A percentile compares a stretch with the other conserved stretches of the same genome.
Evolutionary conservation across 106 monocot species (phyloP).

Genomic region (Xerophyta viscosa): DNA sequence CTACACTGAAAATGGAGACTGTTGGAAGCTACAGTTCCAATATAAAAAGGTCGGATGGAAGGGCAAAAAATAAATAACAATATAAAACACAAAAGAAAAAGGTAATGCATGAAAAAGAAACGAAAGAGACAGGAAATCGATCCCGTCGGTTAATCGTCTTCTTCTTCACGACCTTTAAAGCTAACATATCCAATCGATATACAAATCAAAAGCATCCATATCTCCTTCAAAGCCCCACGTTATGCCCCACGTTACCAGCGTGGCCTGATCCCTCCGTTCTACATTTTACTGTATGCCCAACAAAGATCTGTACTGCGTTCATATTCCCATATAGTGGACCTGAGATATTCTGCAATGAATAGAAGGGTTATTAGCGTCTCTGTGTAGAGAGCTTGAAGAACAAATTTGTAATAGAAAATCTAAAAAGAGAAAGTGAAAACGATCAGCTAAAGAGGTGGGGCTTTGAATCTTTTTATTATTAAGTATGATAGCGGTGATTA

Average conservation of each 20-base stretch:
- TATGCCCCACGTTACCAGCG: background rate
- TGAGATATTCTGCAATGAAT: background rate
- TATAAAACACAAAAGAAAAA: background rate
- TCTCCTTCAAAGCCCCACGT: no score
- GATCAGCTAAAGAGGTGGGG: background rate
- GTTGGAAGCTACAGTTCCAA: no score
- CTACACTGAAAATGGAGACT: no score
- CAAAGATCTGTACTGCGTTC: background rate
- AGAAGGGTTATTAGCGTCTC: no score
- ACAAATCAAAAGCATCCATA: background rate
- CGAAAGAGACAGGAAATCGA: background rate
- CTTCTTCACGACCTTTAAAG: slow-evolving; percentile 1
- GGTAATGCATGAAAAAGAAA: no score
- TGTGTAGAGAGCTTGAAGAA: slow-evolving; percentile 3
- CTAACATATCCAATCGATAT: background rate
- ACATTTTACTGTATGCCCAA: no score
- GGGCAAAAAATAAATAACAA: background rate
- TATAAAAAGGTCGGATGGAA: no score
- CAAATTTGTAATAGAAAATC: slow-evolving; percentile 2
- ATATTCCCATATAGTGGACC: no score
- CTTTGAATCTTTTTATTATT: slow-evolving; percentile 16
- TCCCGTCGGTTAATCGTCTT: background rate
- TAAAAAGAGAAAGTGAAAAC: slow-evolving; percentile 9
- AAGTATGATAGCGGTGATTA: slow-evolving; percentile 7
- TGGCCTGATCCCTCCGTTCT: background rate